These are phyloP conservation scores for Odonthalia washingtoniensis DNA, from an alignment of 31 red algal genomes.

Conservation along the genomic window DNA sequence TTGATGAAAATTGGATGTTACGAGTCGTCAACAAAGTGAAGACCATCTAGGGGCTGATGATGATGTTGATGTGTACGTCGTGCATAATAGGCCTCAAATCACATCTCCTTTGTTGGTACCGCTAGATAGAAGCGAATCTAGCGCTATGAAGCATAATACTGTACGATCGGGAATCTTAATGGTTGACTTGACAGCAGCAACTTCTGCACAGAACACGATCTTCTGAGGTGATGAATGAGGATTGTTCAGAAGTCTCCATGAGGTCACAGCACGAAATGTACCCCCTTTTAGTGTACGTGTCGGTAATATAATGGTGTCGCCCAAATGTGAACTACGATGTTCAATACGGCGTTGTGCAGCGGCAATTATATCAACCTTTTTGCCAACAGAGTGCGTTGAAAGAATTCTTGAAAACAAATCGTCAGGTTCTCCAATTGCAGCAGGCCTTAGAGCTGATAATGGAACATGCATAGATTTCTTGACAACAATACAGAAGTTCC, in stretches of 20 bases:
- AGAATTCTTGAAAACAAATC: slow-evolving; percentile 47
- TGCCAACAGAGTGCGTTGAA: slow-evolving; percentile 8
- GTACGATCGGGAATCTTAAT: slow-evolving; percentile 55
- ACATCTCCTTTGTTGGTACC: slow-evolving; percentile 76
- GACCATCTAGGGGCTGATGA: slow-evolving; percentile 11
- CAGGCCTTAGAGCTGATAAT: slow-evolving; percentile 18
- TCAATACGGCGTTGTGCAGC: background rate
- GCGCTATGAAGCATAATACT: slow-evolving; percentile 59
- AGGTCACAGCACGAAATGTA: background rate
- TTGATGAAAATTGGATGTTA: slow-evolving; percentile 42
- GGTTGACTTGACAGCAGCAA: slow-evolving; percentile 47
- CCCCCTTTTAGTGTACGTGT: background rate
- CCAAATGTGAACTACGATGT: background rate
- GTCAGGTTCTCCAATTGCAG: slow-evolving; percentile 16
- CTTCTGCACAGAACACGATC: slow-evolving; percentile 15
- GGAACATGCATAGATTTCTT: slow-evolving; percentile 78
- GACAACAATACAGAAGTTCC: slow-evolving; percentile 69
- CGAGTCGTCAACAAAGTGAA: slow-evolving; percentile 37
- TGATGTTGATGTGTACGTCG: slow-evolving; percentile 42
- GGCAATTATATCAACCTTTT: background rate
- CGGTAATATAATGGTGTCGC: background rate
- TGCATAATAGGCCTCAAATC: slow-evolving; percentile 74
- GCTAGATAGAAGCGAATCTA: slow-evolving; percentile 60
- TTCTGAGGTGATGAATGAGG: too few relatives aligned
- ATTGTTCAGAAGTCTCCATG: too few relatives aligned